Percentiles rank a stretch among this genome's conserved stretches.
Conservation (phyloP, 2,329 filamentous ascomycete genomes). For the Sarocladiaceae sp. region DNA sequence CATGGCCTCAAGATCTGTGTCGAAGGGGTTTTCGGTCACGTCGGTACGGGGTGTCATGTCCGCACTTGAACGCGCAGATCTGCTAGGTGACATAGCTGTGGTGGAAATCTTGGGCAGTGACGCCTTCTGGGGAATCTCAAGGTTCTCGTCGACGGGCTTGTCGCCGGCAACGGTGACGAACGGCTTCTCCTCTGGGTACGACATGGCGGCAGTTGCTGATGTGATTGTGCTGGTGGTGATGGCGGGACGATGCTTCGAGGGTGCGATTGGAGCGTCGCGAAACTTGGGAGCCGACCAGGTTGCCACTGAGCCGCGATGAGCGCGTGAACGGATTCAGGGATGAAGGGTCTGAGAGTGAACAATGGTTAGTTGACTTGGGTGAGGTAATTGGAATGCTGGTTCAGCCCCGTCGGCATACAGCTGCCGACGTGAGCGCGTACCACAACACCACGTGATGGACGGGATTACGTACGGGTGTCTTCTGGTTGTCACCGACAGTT, state of each 20-base stretch:
- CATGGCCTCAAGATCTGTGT: slow-evolving; percentile 52
- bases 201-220: slow-evolving; percentile 16
- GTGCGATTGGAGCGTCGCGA: no score
- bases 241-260: no score
- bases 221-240: not conserved
- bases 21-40: slow-evolving; percentile 44
- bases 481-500: slow-evolving; percentile 6
- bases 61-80: slow-evolving; percentile 26
- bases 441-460: not conserved
- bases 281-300: no score
- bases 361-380: slow-evolving; percentile 5
- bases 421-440: not conserved
- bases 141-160: slow-evolving; percentile 13
- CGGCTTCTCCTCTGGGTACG: slow-evolving; percentile 20
- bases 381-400: slow-evolving; percentile 7
- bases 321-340: not conserved
- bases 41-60: slow-evolving; percentile 39
- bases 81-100: slow-evolving; percentile 16
- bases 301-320: no score
- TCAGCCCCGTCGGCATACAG: not conserved
- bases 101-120: slow-evolving; percentile 20
- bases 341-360: slow-evolving; percentile 5
- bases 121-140: slow-evolving; percentile 23
- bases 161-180: not conserved
- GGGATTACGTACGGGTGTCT: slow-evolving; percentile 1